Evolutionary conservation across 495 filamentous ascomycete species (phyloP).

Genomic region (Penicillium ochrochloron): DNA sequence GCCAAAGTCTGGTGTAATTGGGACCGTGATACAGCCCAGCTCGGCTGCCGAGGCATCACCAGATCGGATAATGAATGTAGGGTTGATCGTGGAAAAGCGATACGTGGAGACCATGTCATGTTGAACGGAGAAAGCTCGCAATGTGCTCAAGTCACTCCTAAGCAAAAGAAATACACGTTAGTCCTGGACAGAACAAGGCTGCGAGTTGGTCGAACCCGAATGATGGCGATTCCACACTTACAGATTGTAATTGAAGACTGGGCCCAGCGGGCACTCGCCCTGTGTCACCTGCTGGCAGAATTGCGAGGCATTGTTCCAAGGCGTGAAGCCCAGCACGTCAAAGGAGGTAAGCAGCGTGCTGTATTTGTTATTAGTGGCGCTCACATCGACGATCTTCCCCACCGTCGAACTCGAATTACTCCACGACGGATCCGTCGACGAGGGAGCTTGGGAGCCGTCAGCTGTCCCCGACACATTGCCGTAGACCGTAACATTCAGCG

Average conservation of each 20-base stretch:
- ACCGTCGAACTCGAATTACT: slow-evolving; percentile 59
- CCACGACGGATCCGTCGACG: slow-evolving; percentile 55
- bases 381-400: slow-evolving; percentile 76
- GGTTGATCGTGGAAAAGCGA: slow-evolving; percentile 77
- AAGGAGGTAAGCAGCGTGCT: slow-evolving; percentile 73
- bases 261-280: slow-evolving; percentile 73
- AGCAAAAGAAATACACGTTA: neutral
- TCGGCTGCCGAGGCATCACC: slow-evolving; percentile 65
- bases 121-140: slow-evolving; percentile 73
- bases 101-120: slow-evolving; percentile 82
- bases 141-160: slow-evolving; percentile 55
- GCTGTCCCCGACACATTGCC: slow-evolving; percentile 82
- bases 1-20: slow-evolving; percentile 81
- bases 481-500: slow-evolving; percentile 80
- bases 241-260: slow-evolving; percentile 66
- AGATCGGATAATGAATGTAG: slow-evolving; percentile 71
- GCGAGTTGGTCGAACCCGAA: neutral
- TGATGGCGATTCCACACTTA: slow-evolving; percentile 42
- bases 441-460: slow-evolving; percentile 53
- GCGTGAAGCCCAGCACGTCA: slow-evolving; percentile 73
- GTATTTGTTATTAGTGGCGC: slow-evolving; percentile 56
- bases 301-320: slow-evolving; percentile 53
- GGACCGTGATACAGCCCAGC: slow-evolving; percentile 79
- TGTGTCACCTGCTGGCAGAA: slow-evolving; percentile 71
- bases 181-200: neutral